A percentile compares a stretch with the other conserved stretches of the same genome.
These are phyloP conservation scores for Bipolaris bicolor DNA, from an alignment of 2,329 filamentous ascomycete species.

Conservation along the genomic window DNA sequence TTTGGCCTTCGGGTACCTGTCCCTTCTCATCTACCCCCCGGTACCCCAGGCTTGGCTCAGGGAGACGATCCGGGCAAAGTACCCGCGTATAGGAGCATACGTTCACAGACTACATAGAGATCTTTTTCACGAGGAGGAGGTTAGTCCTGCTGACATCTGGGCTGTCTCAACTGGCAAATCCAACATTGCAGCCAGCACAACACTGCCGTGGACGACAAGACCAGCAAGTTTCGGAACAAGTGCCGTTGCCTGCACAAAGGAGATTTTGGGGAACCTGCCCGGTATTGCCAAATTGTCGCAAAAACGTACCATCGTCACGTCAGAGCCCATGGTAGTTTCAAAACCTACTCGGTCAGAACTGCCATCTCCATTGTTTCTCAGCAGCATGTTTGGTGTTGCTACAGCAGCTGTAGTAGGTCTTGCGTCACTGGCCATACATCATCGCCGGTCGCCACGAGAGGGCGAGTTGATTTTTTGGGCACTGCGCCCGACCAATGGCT, in stretches of 20 bases:
- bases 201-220: conserved; percentile 36
- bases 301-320: conserved; percentile 15
- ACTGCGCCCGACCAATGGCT: conserved; percentile 29
- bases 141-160: conserved; percentile 37
- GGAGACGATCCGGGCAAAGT: conserved; percentile 61
- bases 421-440: conserved; percentile 38
- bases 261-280: conserved; percentile 33
- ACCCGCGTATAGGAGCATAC: conserved; percentile 48
- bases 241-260: conserved; percentile 21
- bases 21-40: conserved; percentile 69
- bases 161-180: conserved; percentile 25
- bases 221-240: conserved; percentile 19
- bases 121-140: conserved; percentile 32
- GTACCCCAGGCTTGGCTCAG: conserved; percentile 68
- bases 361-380: conserved; percentile 37
- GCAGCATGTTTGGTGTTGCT: conserved; percentile 31
- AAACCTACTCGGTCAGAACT: conserved; percentile 30
- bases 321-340: conserved; percentile 12
- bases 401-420: conserved; percentile 32
- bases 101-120: conserved; percentile 43
- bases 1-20: conserved; percentile 78
- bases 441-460: conserved; percentile 41
- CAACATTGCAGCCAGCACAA: conserved; percentile 1
- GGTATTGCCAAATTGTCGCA: conserved; percentile 28
- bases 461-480: conserved; percentile 46